phyloP scores from a whole-genome alignment of 108 stramenopile species.

The Discostella stelligeroides region DNA sequence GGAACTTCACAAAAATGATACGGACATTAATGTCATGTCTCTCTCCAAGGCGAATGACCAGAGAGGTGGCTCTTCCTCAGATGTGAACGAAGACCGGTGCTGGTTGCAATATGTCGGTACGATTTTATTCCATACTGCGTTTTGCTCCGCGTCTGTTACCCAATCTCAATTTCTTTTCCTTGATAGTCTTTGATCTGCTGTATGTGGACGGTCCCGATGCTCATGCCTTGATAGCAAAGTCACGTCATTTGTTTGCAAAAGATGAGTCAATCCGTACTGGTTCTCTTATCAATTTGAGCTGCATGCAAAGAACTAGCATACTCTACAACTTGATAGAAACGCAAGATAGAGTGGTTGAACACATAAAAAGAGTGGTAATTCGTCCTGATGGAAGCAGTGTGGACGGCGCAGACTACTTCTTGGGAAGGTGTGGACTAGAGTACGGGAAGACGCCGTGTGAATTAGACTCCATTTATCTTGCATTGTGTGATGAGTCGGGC shows the following conservation, averaged over 20 bases:
- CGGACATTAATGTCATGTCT: slow-evolving; percentile 47
- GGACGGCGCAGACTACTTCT: slow-evolving; percentile 65
- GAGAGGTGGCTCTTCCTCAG: slow-evolving; percentile 16
- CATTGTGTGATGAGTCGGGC: slow-evolving; percentile 28
- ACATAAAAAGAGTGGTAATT: slow-evolving; percentile 65
- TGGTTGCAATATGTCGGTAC: slow-evolving; percentile 78
- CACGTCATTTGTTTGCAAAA: slow-evolving; percentile 39
- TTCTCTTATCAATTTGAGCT: slow-evolving; percentile 67
- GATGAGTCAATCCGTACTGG: slow-evolving; percentile 43
- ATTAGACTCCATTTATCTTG: slow-evolving; percentile 66
- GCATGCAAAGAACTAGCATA: slow-evolving; percentile 66
- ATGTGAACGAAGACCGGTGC: slow-evolving; percentile 46
- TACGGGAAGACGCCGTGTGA: slow-evolving; percentile 40
- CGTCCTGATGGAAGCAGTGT: slow-evolving; percentile 71
- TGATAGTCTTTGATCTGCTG: slow-evolving; percentile 19
- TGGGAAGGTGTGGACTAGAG: slow-evolving; percentile 28
- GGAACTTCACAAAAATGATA: slow-evolving; percentile 58
- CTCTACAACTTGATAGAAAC: slow-evolving; percentile 64
- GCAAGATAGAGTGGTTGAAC: slow-evolving; percentile 66
- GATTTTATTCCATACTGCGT: slow-evolving; percentile 64
- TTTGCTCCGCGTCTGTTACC: too few relatives aligned
- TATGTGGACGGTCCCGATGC: slow-evolving; percentile 70
- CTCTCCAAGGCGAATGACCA: slow-evolving; percentile 20
- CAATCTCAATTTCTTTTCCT: too few relatives aligned
- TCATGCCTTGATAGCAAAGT: slow-evolving; percentile 45